Evolutionary conservation across 2,329 filamentous ascomycete species (phyloP), one percentile per base, ranked within the genome.

Genomic region (Pseudopithomyces chartarum): DNA sequence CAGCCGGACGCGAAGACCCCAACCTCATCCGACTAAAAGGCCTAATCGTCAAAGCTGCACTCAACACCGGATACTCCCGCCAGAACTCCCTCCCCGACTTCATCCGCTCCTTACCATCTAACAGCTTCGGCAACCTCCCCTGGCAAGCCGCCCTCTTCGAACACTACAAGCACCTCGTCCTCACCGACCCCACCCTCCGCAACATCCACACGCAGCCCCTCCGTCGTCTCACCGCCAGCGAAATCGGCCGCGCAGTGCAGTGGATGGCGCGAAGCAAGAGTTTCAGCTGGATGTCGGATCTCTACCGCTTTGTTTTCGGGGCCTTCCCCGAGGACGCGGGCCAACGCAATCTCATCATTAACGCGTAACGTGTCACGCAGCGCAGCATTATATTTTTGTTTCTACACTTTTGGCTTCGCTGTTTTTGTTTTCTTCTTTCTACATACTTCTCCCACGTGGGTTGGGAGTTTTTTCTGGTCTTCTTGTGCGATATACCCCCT

Each of bases 241-340:
- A 97, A 64, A 86, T 96, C 60, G 90, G 90, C 34, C 89, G 88
- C 73, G 91, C 90, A 48, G 89, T 97, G 6, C 81, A 84, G 51
- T 89, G 88, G 81, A 90, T 97, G 85, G 85, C 85, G 51, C 82
- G 86, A 55, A 87, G 85, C 26, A 83, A 86, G 55, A 87, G 92
- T 66, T 95, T 95, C 74, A 81, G 81, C 8, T 97, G 94, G 82
- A 79, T 97, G 60, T 83, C 87, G 48, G 92, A 97, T 67, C 80
- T 97, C 13, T 97, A 91, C 78, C 85, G 86, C 52, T 82, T 94
- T 39, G 92, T 97, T 2, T 96, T 96, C 73, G 90, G 91, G 3
- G 94, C 94, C 69, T 85, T 89, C 46, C 78, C 92, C 15, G 91
- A 97, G 54, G 92, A 97, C 66, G 88, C 86, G 1, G 86, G 89